phyloP scores from a whole-genome alignment of 2,329 filamentous ascomycete genomes.

The Sphaceloma murrayae region DNA sequence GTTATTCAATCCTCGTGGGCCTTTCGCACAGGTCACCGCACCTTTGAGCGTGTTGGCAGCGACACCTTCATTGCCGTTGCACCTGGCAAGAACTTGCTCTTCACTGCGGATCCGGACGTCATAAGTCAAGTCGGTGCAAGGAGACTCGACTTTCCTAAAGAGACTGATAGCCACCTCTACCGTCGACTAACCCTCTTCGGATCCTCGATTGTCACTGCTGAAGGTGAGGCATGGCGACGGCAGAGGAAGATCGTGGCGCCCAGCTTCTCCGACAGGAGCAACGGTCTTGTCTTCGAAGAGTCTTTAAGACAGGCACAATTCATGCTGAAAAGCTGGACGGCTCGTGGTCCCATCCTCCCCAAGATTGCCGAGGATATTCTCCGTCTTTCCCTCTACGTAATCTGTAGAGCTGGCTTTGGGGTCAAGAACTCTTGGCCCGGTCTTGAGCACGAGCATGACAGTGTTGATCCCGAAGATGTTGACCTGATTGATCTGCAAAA shows the following conservation, averaged over 20 bases:
- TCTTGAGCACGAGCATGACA: not conserved
- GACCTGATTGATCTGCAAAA: not conserved
- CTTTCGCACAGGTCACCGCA: not conserved
- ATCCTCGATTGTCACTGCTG: not conserved
- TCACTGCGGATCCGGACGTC: not conserved
- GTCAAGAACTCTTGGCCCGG: slow-evolving; percentile 9
- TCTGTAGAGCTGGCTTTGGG: slow-evolving; percentile 14
- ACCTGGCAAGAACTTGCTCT: slow-evolving; percentile 6
- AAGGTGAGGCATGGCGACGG: slow-evolving; percentile 14
- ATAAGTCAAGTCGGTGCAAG: not conserved
- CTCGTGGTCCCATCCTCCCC: slow-evolving; percentile 1
- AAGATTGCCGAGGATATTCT: slow-evolving; percentile 1
- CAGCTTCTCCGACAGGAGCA: slow-evolving; percentile 15
- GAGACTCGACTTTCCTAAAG: slow-evolving; percentile 1
- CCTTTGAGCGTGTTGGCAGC: not conserved
- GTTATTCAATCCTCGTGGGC: slow-evolving; percentile 4
- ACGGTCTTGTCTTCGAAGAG: slow-evolving; percentile 8
- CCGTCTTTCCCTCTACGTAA: slow-evolving; percentile 11
- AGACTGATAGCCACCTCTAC: not conserved
- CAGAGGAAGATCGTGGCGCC: slow-evolving; percentile 13
- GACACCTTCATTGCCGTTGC: slow-evolving; percentile 10
- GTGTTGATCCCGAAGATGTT: not conserved
- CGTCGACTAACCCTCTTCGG: slow-evolving; percentile 4
- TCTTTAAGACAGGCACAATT: slow-evolving; percentile 6
- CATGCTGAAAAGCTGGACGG: slow-evolving; percentile 3